Base-by-base conservation (phyloP, 192 early-diverging fungal species). In the Dispira parvispora region DNA sequence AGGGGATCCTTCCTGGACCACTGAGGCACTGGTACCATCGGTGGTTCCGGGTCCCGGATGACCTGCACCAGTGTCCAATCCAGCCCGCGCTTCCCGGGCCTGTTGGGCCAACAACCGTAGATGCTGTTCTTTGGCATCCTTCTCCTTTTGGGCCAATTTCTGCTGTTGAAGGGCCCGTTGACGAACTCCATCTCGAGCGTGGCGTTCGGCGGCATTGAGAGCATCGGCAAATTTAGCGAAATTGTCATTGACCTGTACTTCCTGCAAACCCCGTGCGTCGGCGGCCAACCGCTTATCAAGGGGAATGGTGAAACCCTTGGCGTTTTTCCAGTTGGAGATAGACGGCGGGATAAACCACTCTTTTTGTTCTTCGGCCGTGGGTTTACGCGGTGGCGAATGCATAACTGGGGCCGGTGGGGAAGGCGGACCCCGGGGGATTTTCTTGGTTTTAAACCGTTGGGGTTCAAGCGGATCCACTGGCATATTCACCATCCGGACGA, bases 281-380 rank as follows among this genome's bases (percentile, higher is more conserved):
- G 91, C 87, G 1, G 96, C 96, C 65, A 99, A 75, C 52, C 96
- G 90, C 73, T 99, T 99, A 73, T 99, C 96, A 45, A 99, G 75
- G 16, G 96, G 91, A 63, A 99, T 97, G 11, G 96, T 99, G 70
- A 91, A 99, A 43, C 96, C 96, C 67, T 99, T 96, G 57, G 91
- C 89, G 76, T 99, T 99, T 77, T 98, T 99, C 96, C 96, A 99
- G 71, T 97, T 99, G 65, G 88, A 90, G 47, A 99, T 95, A 66
- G 89, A 94, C n/a, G 96, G 96, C 47, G 96, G 96, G 56, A 99
- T 92, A 10, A 89, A 78, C 96, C 96, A 99, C 64, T 94, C 87
- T 56, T 82, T 81, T 68, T 98, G 96, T 74, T 99, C 93, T 62
- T 98, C 89, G 2, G 90, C 90, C 2, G 94, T 87, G 9, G 96